Evolutionary conservation across 495 filamentous ascomycete species (phyloP), one percentile per base, ranked within the genome.

Genomic region (Penicillium tannophilum): DNA sequence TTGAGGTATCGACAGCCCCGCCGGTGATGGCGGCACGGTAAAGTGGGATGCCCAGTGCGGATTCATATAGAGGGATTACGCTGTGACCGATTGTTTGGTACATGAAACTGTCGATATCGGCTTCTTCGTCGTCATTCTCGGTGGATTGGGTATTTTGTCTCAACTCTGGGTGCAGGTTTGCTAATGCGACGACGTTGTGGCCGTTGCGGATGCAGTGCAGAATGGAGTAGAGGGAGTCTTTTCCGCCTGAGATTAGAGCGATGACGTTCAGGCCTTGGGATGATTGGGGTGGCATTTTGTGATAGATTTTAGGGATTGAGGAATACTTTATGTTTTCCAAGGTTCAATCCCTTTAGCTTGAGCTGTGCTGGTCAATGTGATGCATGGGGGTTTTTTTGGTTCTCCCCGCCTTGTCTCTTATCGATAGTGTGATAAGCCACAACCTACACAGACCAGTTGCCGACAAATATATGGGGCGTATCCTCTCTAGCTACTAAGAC

Each of bases 101-200:
- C 94, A 98, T 98, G 85, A 91, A 97, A 80, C 91, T 96, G 75
- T 98, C 89, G 62, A 94, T 82, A 73, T 95, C 92, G 58, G 86
- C 78, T 57, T 86, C 82, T 47, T 79, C 78, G 8, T 44, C 54
- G 17, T 54, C 60, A 52, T 57, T 17, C 31, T 45, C 28, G 11
- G 42, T 12, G 14, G 41, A 24, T 24, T 41, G 31, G 7, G 45
- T 17, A 4, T 51, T 48, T 30, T 49, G 11, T 30, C 42, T 54
- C 7, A 51, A 55, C 44, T 65, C 65, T 19, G 94, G 92, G 67
- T 91, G 82, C 8, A 98, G 79, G 70, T 98, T 98, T 35, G 90
- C 95, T 14, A 98, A 76, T 6, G 95, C 94, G 55, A 97, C 83
- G 55, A 98, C 83, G 36, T 81, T 81, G 71, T 98, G 93, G 9